These are phyloP conservation scores for Babesia divergens DNA, from an alignment of 169 alveolate genomes.

Conservation along the genomic window DNA sequence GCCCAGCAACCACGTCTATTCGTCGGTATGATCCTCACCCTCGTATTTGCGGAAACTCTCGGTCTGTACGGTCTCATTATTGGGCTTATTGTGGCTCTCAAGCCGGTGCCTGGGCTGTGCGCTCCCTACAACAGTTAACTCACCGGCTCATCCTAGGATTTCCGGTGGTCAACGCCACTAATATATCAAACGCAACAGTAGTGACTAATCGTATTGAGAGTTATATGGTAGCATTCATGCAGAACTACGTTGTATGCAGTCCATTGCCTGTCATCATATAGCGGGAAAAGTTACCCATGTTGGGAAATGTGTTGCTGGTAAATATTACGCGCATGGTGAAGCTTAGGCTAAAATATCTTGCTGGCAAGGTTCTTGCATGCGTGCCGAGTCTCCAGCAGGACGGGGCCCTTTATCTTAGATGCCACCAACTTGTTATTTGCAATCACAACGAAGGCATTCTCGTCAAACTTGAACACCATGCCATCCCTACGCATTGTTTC, in stretches of 20 bases:
- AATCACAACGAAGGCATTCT: slow-evolving; percentile 76
- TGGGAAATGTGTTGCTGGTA: no score
- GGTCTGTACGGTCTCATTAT: slow-evolving; percentile 93
- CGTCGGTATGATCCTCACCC: slow-evolving; percentile 97
- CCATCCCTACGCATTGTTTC: slow-evolving; percentile 78
- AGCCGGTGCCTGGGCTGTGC: slow-evolving; percentile 66
- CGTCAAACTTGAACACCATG: slow-evolving; percentile 77
- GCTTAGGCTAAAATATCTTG: slow-evolving; percentile 60
- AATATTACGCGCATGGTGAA: no score
- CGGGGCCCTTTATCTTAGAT: slow-evolving; percentile 76
- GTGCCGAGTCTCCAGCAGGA: slow-evolving; percentile 76
- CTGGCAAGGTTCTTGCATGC: slow-evolving; percentile 70
- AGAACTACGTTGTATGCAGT: no score
- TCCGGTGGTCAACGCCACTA: neutral
- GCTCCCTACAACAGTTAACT: slow-evolving; percentile 56
- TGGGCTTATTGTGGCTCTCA: slow-evolving; percentile 69
- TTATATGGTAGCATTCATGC: no score
- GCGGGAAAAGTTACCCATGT: no score
- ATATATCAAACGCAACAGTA: neutral
- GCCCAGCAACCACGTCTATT: slow-evolving; percentile 98
- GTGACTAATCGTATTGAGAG: neutral
- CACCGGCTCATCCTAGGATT: no score
- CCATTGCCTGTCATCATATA: no score
- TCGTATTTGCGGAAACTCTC: slow-evolving; percentile 98
- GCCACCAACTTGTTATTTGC: slow-evolving; percentile 74